These are phyloP conservation scores for Kodamaea derodonti DNA, from an alignment of 1,139 yeast genomes.

Conservation along the genomic window DNA sequence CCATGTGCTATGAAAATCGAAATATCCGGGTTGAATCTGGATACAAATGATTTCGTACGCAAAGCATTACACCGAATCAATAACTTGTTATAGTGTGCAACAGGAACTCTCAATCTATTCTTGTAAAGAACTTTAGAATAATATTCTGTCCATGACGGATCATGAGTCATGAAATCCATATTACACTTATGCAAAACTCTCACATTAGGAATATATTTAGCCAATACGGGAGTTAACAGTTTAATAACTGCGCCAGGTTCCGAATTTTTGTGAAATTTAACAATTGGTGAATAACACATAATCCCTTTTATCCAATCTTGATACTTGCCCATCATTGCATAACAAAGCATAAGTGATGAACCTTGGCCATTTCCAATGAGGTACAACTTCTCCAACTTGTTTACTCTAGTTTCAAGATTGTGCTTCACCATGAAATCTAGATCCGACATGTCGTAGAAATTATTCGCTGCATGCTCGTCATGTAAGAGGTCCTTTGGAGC, in stretches of 20 bases:
- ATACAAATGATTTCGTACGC: conserved; percentile 37
- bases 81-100: conserved; percentile 56
- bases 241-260: conserved; percentile 51
- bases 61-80: conserved; percentile 57
- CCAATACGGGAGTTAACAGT: conserved; percentile 43
- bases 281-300: conserved; percentile 65
- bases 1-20: conserved; percentile 31
- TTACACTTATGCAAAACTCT: conserved; percentile 57
- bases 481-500: conserved; percentile 60
- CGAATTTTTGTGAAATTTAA: conserved; percentile 55
- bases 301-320: conserved; percentile 53
- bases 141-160: conserved; percentile 45
- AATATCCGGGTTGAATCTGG: conserved; percentile 43
- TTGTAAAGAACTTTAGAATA: conserved; percentile 29
- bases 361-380: conserved; percentile 96
- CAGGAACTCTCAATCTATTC: conserved; percentile 39
- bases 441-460: conserved; percentile 54
- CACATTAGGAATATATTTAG: conserved; percentile 48
- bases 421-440: conserved; percentile 58
- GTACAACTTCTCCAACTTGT: conserved; percentile 42
- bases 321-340: conserved; percentile 64
- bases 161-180: conserved; percentile 53
- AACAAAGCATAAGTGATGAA: conserved; percentile 76
- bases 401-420: conserved; percentile 24
- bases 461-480: conserved; percentile 12